Base-by-base conservation (phyloP, 2,329 filamentous ascomycete genomes). In the Orbilia quercus region DNA sequence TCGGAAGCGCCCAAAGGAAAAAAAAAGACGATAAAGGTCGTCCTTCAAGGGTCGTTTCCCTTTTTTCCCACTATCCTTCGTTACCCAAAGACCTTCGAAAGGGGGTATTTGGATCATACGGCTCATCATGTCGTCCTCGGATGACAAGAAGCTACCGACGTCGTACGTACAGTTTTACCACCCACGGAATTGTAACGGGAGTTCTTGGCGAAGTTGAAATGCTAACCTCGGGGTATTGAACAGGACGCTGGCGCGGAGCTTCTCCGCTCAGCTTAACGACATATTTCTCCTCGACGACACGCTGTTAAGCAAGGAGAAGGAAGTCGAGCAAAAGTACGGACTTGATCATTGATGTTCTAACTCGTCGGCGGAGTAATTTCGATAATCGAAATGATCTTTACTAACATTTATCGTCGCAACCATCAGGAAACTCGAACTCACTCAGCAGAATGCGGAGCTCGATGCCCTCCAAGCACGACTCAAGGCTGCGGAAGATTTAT, bases 241-340 rank as follows among this genome's bases (percentile, higher is more conserved):
- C 42, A 78, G 77, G 44, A 77, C 76, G 58, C 75, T 78, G 54
- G 77, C 77, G 64, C 74, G 75, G 47, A 76, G 75, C 20, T 78
- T 78, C 75, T 77, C 77, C 40, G 75, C 75, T 38, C 77, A 78
- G 65, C 74, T 78, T 16, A 76, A 78, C 60, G 76, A 78, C 70
- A 76, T 77, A 58, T 78, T 78, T 64, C 62, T 78, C 40, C 75
- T 77, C 60, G 76, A 78, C 31, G 74, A 74, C 14, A 38, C 76
- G 11, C 60, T 77, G 31, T 45, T 23, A 16, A 74, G 75, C 51
- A 76, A 78, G 22, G 63, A 73, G 22, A 74, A 73, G 53, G 76
- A 75, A 36, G 75, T 78, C 23, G 77, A 77, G 42, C 73, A 77
- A 47, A 78, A 78, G 77, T 78, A 75, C 57, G 74, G 34, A 11